These are phyloP conservation scores for Cytospora leucostoma DNA, from an alignment of 2,329 filamentous ascomycete genomes.

Conservation along the genomic window DNA sequence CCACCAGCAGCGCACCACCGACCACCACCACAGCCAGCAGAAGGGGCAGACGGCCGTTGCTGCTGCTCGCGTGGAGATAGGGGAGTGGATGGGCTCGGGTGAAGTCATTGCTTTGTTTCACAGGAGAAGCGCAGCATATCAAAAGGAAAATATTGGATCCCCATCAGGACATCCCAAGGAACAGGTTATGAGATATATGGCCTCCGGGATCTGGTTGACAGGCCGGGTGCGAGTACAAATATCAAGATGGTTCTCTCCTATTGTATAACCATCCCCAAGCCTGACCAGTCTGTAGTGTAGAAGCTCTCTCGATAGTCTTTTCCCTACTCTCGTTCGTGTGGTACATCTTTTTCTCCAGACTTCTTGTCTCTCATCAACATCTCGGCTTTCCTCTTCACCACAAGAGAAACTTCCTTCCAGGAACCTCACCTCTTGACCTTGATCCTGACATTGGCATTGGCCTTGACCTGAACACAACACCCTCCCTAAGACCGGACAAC, in stretches of 20 bases:
- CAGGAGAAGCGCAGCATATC: background rate
- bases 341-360: too few relatives aligned
- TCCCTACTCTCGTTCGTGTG: background rate
- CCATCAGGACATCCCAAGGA: background rate
- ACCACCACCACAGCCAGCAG: background rate
- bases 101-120: background rate
- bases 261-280: background rate
- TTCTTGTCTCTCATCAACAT: too few relatives aligned
- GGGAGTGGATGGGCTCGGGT: background rate
- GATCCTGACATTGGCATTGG: too few relatives aligned
- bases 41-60: background rate
- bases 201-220: background rate
- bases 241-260: background rate
- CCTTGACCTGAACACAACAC: too few relatives aligned
- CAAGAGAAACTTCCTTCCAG: too few relatives aligned
- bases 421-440: too few relatives aligned
- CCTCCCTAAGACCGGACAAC: too few relatives aligned
- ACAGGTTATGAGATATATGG: too few relatives aligned
- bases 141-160: background rate
- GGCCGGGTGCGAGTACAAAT: background rate
- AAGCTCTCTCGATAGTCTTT: background rate
- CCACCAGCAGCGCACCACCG: too few relatives aligned
- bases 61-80: background rate
- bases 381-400: too few relatives aligned
- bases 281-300: background rate